Conservation (phyloP, 129 eudicot species). For the Flaveria ramosissima region DNA sequence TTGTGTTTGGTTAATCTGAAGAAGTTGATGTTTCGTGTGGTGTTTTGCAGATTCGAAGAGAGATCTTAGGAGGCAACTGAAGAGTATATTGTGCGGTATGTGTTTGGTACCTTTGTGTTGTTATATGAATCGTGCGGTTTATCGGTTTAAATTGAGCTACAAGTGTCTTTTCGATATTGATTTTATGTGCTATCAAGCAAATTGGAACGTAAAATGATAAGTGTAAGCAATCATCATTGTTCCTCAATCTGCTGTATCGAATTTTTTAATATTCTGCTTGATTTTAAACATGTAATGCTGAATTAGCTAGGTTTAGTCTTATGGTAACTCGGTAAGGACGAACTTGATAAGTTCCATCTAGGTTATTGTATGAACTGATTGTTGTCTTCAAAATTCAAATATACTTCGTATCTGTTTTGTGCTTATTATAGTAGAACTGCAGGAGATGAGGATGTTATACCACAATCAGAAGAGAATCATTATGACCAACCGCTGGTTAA, state of each 20-base stretch:
- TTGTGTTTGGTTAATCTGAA: not conserved
- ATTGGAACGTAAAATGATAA: no score
- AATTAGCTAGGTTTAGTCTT: no score
- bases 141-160: no score
- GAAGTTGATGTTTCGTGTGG: not conserved
- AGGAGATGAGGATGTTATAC: constrained; percentile 32
- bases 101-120: constrained; percentile 1
- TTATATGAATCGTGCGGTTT: not conserved
- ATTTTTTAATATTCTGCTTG: no score
- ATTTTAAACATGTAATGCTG: no score
- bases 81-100: constrained; percentile 50
- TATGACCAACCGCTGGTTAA: not conserved
- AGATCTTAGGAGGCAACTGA: constrained; percentile 27
- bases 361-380: not conserved
- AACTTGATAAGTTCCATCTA: not conserved
- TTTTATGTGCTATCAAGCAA: no score
- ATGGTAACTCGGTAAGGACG: not conserved
- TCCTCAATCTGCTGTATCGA: no score
- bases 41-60: constrained; percentile 42
- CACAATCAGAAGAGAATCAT: constrained; percentile 25
- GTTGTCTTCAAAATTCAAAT: not conserved
- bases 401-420: not conserved
- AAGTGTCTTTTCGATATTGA: no score
- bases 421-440: constrained; percentile 36
- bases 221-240: no score